Evolutionary conservation across 1,284 basidiomycete species (phyloP), one percentile per base, ranked within the genome.

Genomic region (Melanopsichium pennsylvanicum): DNA sequence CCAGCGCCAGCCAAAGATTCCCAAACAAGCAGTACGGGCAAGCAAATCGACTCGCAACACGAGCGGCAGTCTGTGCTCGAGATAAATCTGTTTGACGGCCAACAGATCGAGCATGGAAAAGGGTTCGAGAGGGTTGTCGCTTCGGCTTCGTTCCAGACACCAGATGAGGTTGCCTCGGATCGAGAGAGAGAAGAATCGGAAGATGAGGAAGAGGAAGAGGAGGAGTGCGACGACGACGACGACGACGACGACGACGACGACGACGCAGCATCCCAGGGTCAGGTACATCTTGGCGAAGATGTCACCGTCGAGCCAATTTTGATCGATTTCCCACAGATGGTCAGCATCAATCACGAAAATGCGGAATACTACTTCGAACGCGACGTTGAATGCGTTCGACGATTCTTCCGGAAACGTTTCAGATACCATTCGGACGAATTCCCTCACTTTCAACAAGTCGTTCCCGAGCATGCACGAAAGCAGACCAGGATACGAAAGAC

Each of bases 291-390:
- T 46, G 91, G 91, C 70, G 87, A 90, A 64, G 86, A 92, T 27
- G 86, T 70, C 11, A 88, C 69, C 49, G 75, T 91, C 8, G 89
- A 93, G 73, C 91, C 95, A 5, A 84, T 97, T 48, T 88, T 99
- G 29, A 98, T 99, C 73, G 96, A 99, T 84, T 99, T 99, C 80
- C 95, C 95, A 2, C 95, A 99, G 84, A 97, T 98, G 95, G 92
- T 98, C 82, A 93, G 91, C 84, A 95, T 92, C 31, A 90, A 93
- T 42, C 95, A 99, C 78, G 87, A 89, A 76, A 97, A 99, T 81
- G 96, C 95, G 10, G 95, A 97, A 84, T 96, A 90, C 90, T 98
- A 96, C 84, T 99, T 99, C 83, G 93, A 97, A 79, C 89, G 96
- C 29, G 96, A 99, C 81, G 96, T 99, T 13, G 89, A 95, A 61